Evolutionary conservation across 345 rosid species (phyloP), one percentile per base, ranked within the genome.

Genomic region (Rubroshorea leprosula): DNA sequence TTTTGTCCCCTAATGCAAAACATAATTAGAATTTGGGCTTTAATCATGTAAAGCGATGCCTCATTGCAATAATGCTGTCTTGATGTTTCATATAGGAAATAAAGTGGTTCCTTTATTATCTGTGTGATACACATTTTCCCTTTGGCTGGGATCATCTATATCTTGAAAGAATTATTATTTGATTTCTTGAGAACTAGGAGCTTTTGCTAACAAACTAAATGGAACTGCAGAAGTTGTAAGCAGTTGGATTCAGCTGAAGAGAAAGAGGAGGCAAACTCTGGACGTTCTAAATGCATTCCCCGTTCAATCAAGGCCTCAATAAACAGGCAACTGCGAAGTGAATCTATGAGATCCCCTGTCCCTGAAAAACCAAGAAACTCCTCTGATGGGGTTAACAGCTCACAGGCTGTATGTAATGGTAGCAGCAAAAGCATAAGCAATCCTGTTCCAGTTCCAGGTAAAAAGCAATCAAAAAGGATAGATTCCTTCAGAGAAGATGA

Each of bases 401-500:
- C 73, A 16, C 77, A 64, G 64, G 11, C 58, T 2, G 23, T 52
- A 39, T 67, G 84, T 7, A 73, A 70, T 21, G 49, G 78, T 53
- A 62, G 77, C 77, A 78, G 85, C 70, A 78, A 59, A 68, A 84
- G 96, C 71, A 68, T 81, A 49, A 77, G 71, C 0, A 89, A 82
- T n/a, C n/a, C n/a, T n/a, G n/a, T n/a, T 51, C 77, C 85, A 10
- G 41, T 23, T 47, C 53, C 69, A 0, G 18, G 68, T 52, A 78
- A 54, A 55, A 78, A 65, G 23, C 78, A 61, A 0, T 71, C 78
- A 0, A 76, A 75, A 60, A 74, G 79, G 54, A 65, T 75, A 3
- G 85, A 80, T 59, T 92, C 88, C 13, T 76, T 76, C 60, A 73
- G 73, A 66, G 91, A 81, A 76, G 91, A 80, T 8, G 88, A 87